Conservation (phyloP, 2,329 filamentous ascomycete species). For the Aspergillus sp. region DNA sequence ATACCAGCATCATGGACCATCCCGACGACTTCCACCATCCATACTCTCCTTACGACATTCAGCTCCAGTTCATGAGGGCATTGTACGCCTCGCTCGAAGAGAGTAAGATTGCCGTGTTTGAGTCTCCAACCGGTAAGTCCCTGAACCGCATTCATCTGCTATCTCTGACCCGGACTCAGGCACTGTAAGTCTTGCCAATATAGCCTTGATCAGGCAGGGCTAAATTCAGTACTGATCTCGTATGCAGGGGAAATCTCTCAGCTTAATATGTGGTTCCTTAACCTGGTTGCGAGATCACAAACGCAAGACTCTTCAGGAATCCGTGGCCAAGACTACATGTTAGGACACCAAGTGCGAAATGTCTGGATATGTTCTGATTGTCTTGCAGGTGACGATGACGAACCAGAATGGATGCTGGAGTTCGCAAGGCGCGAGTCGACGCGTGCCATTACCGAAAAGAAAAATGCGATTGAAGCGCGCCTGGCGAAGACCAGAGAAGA, state of each 20-base stretch:
- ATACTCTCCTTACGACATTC: conserved; percentile 77
- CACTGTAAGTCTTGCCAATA: conserved; percentile 27
- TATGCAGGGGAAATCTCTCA: conserved; percentile 74
- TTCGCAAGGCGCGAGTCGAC: conserved; percentile 62
- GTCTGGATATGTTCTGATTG: conserved; percentile 1
- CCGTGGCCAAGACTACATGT: conserved; percentile 39
- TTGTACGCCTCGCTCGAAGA: conserved; percentile 70
- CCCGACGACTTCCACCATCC: conserved; percentile 69
- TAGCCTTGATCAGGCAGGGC: too few species aligned
- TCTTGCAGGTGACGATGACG: conserved; percentile 51
- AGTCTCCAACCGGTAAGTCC: conserved; percentile 75
- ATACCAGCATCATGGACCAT: conserved; percentile 22
- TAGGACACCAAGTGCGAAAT: conserved; percentile 16
- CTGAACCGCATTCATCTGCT: neutral
- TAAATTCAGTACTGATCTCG: too few species aligned
- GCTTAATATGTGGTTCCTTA: conserved; percentile 76
- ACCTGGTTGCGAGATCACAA: conserved; percentile 88
- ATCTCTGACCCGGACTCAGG: conserved; percentile 21
- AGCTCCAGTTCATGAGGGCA: conserved; percentile 76
- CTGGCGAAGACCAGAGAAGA: conserved; percentile 54
- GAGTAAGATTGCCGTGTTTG: conserved; percentile 76
- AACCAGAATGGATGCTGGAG: conserved; percentile 77
- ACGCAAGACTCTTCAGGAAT: conserved; percentile 47
- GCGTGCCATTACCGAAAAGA: conserved; percentile 55
- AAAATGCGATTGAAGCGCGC: conserved; percentile 64